Percentiles rank a stretch among this genome's conserved stretches.
Evolutionary conservation across 2,329 filamentous ascomycete genomes (phyloP).

Genomic region (Metarhizium humberi): DNA sequence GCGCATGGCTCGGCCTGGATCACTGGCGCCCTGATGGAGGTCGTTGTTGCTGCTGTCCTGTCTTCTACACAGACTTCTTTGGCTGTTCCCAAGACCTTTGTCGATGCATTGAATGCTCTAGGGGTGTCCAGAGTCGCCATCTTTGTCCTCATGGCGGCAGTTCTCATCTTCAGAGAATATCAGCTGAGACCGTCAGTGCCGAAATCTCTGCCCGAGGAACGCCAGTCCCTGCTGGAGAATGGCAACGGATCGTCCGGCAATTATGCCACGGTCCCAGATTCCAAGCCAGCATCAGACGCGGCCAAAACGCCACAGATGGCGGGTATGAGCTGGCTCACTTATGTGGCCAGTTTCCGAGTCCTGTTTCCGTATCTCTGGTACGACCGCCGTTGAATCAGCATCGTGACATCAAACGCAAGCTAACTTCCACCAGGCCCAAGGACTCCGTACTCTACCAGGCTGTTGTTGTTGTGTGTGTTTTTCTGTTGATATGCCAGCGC

Average conservation of each 20-base stretch:
- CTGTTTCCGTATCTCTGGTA: conserved; percentile 38
- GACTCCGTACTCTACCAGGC: conserved; percentile 30
- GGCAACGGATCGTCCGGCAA: conserved; percentile 20
- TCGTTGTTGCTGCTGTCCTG: conserved; percentile 26
- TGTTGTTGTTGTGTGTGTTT: conserved; percentile 29
- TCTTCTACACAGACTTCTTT: conserved; percentile 19
- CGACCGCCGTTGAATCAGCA: not conserved
- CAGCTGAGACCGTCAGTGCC: conserved; percentile 16
- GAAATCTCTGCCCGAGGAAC: conserved; percentile 23
- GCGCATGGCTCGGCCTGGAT: conserved; percentile 29
- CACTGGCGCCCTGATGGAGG: conserved; percentile 23
- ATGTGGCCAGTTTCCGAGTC: conserved; percentile 33
- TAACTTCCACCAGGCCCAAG: conserved; percentile 26
- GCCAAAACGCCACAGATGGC: conserved; percentile 21
- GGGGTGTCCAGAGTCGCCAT: conserved; percentile 22
- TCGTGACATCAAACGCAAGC: not conserved
- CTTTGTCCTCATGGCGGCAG: conserved; percentile 24
- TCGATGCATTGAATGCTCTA: conserved; percentile 22
- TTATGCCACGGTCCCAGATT: conserved; percentile 17
- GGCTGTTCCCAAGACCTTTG: conserved; percentile 16
- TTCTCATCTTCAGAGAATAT: conserved; percentile 21
- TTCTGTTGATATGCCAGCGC: conserved; percentile 32
- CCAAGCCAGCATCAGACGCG: conserved; percentile 7
- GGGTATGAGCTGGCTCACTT: conserved; percentile 33
- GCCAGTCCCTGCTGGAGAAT: conserved; percentile 29